A percentile compares a stretch with the other conserved stretches of the same genome.
Evolutionary conservation across 2,329 filamentous ascomycete genomes (phyloP).

Genomic region (Byssoonygena ceratinophila): DNA sequence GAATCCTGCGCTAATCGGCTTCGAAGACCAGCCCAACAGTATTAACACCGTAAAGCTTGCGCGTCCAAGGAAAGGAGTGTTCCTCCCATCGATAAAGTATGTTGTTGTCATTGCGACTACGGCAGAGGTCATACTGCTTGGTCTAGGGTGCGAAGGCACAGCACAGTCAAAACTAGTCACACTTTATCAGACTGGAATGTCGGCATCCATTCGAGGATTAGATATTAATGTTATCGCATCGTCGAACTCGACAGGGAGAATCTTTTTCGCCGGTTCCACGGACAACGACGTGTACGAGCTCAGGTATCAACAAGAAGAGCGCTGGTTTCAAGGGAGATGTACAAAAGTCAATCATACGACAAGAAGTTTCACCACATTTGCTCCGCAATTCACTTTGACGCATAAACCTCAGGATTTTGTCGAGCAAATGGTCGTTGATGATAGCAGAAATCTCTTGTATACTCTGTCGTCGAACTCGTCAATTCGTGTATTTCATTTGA

Average conservation of each 20-base stretch:
- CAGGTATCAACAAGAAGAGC: slow-evolving; percentile 92
- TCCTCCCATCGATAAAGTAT: slow-evolving; percentile 74
- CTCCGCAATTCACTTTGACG: slow-evolving; percentile 34
- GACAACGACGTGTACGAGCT: slow-evolving; percentile 89
- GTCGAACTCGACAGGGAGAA: slow-evolving; percentile 67
- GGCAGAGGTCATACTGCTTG: slow-evolving; percentile 75
- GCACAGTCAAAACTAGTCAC: slow-evolving; percentile 62
- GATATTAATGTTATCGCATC: slow-evolving; percentile 69
- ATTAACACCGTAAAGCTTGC: slow-evolving; percentile 89
- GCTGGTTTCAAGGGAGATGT: slow-evolving; percentile 85
- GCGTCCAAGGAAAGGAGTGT: slow-evolving; percentile 74
- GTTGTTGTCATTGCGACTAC: slow-evolving; percentile 82
- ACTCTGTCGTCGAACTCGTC: slow-evolving; percentile 80
- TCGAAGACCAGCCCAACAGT: slow-evolving; percentile 75
- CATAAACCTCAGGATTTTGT: slow-evolving; percentile 52
- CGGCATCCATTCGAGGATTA: slow-evolving; percentile 61
- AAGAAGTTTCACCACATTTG: slow-evolving; percentile 55
- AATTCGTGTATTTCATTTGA: slow-evolving; percentile 84
- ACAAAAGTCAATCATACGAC: slow-evolving; percentile 81
- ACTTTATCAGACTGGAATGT: slow-evolving; percentile 83
- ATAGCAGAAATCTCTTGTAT: slow-evolving; percentile 79
- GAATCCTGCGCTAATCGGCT: slow-evolving; percentile 84
- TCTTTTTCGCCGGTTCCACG: slow-evolving; percentile 75
- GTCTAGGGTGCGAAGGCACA: slow-evolving; percentile 56
- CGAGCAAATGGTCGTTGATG: slow-evolving; percentile 72